A percentile compares a stretch with the other conserved stretches of the same genome.
phyloP scores from a whole-genome alignment of 2,329 filamentous ascomycete species.

The Cryphonectria parasitica region DNA sequence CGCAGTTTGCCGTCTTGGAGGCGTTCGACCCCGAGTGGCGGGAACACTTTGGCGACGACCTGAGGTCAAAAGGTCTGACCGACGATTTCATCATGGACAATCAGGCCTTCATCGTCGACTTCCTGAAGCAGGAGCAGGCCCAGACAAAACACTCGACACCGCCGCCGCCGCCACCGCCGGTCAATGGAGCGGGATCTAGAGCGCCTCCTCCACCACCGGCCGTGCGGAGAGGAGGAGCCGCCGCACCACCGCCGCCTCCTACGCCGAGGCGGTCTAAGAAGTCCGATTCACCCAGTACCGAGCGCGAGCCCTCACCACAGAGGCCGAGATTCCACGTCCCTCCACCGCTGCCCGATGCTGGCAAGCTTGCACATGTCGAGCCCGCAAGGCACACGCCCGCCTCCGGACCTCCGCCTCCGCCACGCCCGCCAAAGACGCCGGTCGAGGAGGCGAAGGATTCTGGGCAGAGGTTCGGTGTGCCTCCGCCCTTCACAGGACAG shows the following conservation, averaged over 20 bases:
- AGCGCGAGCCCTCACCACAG: conserved; percentile 65
- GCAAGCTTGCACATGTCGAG: conserved; percentile 73
- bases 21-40: conserved; percentile 68
- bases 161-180: conserved; percentile 39
- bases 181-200: conserved; percentile 43
- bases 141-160: conserved; percentile 48
- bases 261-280: conserved; percentile 64
- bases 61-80: conserved; percentile 64
- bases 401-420: conserved; percentile 69
- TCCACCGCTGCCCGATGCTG: conserved; percentile 86
- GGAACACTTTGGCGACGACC: conserved; percentile 67
- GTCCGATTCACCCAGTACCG: conserved; percentile 44
- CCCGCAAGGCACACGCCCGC: conserved; percentile 50
- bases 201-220: conserved; percentile 47
- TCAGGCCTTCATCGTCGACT: conserved; percentile 70
- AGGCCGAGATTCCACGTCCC: conserved; percentile 79
- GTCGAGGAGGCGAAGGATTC: conserved; percentile 66
- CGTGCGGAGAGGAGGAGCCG: conserved; percentile 39
- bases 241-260: conserved; percentile 58
- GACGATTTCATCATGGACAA: conserved; percentile 71
- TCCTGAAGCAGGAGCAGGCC: conserved; percentile 61
- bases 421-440: conserved; percentile 70
- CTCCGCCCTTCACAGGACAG: conserved; percentile 76
- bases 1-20: conserved; percentile 66
- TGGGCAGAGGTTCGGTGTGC: conserved; percentile 70